phyloP scores from a whole-genome alignment of 768 basidiomycete species.

The Xerocomus brunneocitrinus region DNA sequence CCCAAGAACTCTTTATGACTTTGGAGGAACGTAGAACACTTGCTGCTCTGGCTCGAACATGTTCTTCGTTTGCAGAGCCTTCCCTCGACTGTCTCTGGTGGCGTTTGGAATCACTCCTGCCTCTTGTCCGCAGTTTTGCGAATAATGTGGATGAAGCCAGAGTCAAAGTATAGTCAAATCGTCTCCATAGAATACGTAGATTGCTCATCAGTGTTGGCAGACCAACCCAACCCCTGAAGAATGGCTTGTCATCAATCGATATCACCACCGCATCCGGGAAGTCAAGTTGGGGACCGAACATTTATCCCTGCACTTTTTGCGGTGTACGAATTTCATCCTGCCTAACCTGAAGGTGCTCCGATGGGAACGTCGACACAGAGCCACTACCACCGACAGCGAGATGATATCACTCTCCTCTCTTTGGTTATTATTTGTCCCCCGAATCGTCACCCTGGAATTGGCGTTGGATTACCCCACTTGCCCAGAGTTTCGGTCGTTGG shows the following conservation, averaged over 20 bases:
- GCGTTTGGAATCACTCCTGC: background rate
- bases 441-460: background rate
- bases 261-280: background rate
- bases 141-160: background rate
- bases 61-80: background rate
- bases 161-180: background rate
- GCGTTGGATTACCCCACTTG: background rate
- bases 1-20: background rate
- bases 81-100: conserved; percentile 3
- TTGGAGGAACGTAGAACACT: background rate
- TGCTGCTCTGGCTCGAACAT: background rate
- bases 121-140: background rate
- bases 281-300: background rate
- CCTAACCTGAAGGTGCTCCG: background rate
- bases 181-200: background rate
- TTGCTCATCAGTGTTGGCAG: background rate
- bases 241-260: background rate
- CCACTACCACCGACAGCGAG: too few species aligned
- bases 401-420: background rate
- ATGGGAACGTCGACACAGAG: background rate
- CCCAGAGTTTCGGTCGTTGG: background rate
- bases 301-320: background rate
- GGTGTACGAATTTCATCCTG: background rate
- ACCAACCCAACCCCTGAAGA: background rate
- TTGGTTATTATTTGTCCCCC: background rate